A percentile compares a stretch with the other conserved stretches of the same genome.
Evolutionary conservation across 257 asterid species (phyloP).

Genomic region (Lithospermum erythrorhizon): DNA sequence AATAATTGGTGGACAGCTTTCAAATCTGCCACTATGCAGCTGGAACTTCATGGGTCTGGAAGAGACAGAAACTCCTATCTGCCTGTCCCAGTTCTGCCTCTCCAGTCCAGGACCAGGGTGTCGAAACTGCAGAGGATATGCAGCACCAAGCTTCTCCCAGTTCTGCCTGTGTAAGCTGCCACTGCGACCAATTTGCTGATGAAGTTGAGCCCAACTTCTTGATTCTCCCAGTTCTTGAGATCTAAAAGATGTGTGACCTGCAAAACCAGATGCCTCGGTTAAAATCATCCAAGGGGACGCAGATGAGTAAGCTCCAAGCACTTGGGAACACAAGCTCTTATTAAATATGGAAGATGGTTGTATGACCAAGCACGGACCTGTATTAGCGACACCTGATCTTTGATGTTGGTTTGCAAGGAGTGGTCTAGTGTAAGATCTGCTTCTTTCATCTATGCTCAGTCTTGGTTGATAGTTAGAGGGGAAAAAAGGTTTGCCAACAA

Average conservation of each 20-base stretch:
- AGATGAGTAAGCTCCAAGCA: not conserved
- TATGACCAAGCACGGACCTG: not conserved
- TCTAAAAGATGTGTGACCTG: slow-evolving; percentile 12
- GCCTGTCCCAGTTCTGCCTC: slow-evolving; percentile 1
- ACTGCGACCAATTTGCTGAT: slow-evolving; percentile 1
- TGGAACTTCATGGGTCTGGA: slow-evolving; percentile 3
- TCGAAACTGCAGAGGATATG: not conserved
- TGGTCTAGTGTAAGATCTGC: not conserved
- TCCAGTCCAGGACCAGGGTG: slow-evolving; percentile 9
- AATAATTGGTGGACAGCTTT: not conserved
- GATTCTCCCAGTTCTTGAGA: not conserved
- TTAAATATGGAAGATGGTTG: not conserved
- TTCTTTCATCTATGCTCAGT: not conserved
- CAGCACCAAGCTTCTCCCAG: not conserved
- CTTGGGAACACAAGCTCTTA: not conserved
- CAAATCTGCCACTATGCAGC: slow-evolving; percentile 3
- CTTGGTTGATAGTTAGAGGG: not conserved
- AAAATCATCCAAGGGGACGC: slow-evolving; percentile 17
- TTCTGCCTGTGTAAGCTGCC: slow-evolving; percentile 4
- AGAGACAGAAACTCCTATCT: slow-evolving; percentile 5
- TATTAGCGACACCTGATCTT: not conserved
- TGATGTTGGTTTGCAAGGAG: not conserved
- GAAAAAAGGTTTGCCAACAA: not conserved
- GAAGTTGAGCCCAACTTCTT: not conserved
- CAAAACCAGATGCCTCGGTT: slow-evolving; percentile 7